A percentile compares a stretch with the other conserved stretches of the same genome.
These are phyloP conservation scores for Penicillium sumatraense DNA, from an alignment of 2,329 filamentous ascomycete species.

Conservation along the genomic window DNA sequence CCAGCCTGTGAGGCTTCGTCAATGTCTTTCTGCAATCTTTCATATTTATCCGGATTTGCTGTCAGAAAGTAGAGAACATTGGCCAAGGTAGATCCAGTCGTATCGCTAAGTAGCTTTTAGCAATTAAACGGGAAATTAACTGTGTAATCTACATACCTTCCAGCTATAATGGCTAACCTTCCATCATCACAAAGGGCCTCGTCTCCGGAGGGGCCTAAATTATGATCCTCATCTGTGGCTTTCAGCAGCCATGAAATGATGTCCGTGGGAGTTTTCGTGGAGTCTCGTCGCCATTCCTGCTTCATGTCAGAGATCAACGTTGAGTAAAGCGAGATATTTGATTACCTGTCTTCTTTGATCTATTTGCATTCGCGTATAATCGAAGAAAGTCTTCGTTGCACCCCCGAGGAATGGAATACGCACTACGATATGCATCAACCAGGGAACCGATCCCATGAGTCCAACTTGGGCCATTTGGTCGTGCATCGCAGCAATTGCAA, in stretches of 20 bases:
- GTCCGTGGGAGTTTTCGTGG: slow-evolving; percentile 33
- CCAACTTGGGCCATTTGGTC: slow-evolving; percentile 40
- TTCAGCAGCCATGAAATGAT: slow-evolving; percentile 49
- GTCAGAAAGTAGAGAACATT: slow-evolving; percentile 9
- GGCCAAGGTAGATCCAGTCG: slow-evolving; percentile 7
- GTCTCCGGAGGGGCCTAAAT: slow-evolving; percentile 36
- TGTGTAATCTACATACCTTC: slow-evolving; percentile 3
- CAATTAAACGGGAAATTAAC: not conserved
- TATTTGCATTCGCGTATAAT: not conserved
- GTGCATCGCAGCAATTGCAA: slow-evolving; percentile 42
- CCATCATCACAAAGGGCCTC: slow-evolving; percentile 9
- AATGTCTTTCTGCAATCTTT: slow-evolving; percentile 3
- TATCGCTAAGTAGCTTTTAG: slow-evolving; percentile 9
- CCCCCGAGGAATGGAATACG: not conserved
- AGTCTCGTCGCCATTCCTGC: not conserved
- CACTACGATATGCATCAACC: not conserved
- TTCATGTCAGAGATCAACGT: no score
- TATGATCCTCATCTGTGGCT: slow-evolving; percentile 42
- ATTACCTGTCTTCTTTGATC: not conserved
- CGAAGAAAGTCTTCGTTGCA: not conserved
- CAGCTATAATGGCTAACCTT: slow-evolving; percentile 9
- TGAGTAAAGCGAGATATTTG: no score
- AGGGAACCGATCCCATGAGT: slow-evolving; percentile 37
- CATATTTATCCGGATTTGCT: not conserved
- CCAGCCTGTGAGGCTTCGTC: slow-evolving; percentile 5